Base-by-base conservation (phyloP, 2,329 filamentous ascomycete genomes). In the Diaporthe sp. region DNA sequence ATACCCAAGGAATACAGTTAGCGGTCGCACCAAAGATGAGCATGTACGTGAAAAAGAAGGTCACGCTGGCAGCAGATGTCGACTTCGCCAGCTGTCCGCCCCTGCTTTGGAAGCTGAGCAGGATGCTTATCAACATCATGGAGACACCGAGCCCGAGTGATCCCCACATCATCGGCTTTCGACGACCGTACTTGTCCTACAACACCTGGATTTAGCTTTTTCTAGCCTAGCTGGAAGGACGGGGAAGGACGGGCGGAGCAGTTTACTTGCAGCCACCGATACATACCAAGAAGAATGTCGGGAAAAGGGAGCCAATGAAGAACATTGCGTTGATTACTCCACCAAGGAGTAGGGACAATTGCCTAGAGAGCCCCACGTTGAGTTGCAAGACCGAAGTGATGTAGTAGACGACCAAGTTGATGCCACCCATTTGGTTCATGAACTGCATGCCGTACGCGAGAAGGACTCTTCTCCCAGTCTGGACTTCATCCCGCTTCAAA, bases 341-440 rank as follows among this genome's bases (percentile, higher is more conserved):
- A 0, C 82, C 84, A 0, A 86, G 78, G 6, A 86, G 81, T 13
- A 82, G 81, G 0, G 83, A 80, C 39, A 83, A 78, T 0, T 79
- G 78, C 2, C 81, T 51, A 17, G 77, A 78, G 74, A 83, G 79
- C 2, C 82, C 82, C 2, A 85, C 82, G 28, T 83, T 84, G 49
- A 80, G 73, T 0, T 82, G 80, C 2, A 86, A 78, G 5, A 85
- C 84, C 15, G 53, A 80, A 0, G 81, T 79, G 2, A 83, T 81
- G 5, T 81, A 83, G 63, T 86, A 83, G 55, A 88, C 85, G 0
- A 86, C 83, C 0, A 86, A 63, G 80, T 89, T 89, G 75, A 88
- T 87, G 0, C 87, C 87, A 6, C 84, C 83, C 67, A 87, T 82
- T 75, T 90, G 88, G 68, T 90, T 87, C 84, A 88, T 88, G 71